Evolutionary conservation across 2,329 filamentous ascomycete genomes (phyloP), one percentile per base, ranked within the genome.

Genomic region (Exophiala lecanii-corni): DNA sequence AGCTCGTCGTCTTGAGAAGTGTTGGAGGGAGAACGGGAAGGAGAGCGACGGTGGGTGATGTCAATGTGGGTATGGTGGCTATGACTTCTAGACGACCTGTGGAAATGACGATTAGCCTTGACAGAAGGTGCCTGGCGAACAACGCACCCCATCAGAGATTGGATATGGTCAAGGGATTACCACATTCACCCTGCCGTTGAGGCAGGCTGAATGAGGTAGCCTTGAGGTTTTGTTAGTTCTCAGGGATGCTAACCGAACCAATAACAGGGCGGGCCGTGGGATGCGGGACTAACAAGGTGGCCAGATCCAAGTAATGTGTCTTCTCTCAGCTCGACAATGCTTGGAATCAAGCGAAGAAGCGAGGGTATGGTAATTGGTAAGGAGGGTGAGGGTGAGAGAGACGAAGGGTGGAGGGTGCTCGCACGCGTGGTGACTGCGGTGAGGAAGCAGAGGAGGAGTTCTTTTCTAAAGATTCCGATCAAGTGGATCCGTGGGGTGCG

Each of bases 1-100:
- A 66, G 70, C 42, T 64, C 67, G 55, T 71, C 69, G 50, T 68
- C 68, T 56, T 70, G 67, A 35, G 61, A 62, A 33, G 25, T 39
- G 36, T 58, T 45, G 36, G 62, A 63, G 30, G 62, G 68, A 36
- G 57, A 57, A 37, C 65, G 69, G 30, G 57, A 56, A 48, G 65
- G 64, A 50, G 64, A 67, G 47, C 58, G 62, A 53, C 61, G 57
- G 44, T 58, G 58, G 51, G 60, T 59, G 47, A 57, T 61, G 41
- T 61, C 60, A 49, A 62, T 65, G 57, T 71, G 67, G 16, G 59
- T 66, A 46, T 70, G 68, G 52, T 62, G 68, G 56, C 66, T 59
- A 59, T 67, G 70, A 53, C 43, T 47, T 26, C 23, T 26, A 26
- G 23, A 41, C 39, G 40, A 52, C 36, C 45, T 47, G 45, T 18